phyloP scores from a whole-genome alignment of 495 filamentous ascomycete genomes.

The Cetradonia linearis region DNA sequence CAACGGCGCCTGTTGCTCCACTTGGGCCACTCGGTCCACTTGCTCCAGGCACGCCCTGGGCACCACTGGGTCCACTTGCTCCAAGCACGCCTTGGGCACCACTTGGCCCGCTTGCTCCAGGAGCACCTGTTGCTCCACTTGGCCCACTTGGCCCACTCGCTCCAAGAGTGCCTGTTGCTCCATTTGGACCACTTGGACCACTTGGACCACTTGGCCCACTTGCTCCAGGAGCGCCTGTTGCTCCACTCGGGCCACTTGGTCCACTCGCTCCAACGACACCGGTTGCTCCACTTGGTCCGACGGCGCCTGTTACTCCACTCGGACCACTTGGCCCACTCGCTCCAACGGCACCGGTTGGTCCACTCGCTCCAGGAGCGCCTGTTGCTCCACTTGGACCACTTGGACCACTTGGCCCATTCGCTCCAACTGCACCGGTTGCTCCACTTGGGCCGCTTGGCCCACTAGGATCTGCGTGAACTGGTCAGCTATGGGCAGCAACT shows the following conservation, averaged over 20 bases:
- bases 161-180: neutral
- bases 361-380: neutral
- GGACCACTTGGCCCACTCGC: neutral
- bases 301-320: neutral
- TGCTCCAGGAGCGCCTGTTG: neutral
- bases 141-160: slow-evolving; percentile 4
- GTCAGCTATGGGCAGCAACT: too few species aligned
- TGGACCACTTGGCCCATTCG: slow-evolving; percentile 2
- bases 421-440: neutral
- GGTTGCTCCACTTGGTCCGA: neutral
- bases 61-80: neutral
- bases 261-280: neutral
- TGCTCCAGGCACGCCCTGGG: neutral
- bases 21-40: neutral
- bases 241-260: neutral
- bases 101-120: neutral
- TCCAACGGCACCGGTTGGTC: neutral
- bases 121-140: neutral
- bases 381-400: neutral
- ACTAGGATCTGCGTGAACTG: neutral
- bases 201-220: neutral
- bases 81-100: neutral
- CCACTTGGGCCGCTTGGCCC: slow-evolving; percentile 6
- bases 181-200: neutral
- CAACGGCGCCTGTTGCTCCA: neutral